Conservation (phyloP, 2,329 filamentous ascomycete genomes). For the Domatiomyces catenatus region DNA sequence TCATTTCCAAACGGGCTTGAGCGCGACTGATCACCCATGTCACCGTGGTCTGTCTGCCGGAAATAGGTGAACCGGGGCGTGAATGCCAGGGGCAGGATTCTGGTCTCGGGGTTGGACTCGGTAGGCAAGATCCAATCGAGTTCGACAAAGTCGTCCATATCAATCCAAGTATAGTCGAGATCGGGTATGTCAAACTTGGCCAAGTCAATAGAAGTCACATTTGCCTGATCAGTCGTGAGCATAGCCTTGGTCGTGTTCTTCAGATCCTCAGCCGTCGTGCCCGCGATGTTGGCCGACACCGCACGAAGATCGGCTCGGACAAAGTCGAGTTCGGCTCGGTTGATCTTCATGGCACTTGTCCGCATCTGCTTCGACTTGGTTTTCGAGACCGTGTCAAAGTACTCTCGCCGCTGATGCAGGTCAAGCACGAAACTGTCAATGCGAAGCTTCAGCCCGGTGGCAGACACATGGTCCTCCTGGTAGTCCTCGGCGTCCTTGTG, state of each 20-base stretch:
- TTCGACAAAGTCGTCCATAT: conserved; percentile 99
- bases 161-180: conserved; percentile 89
- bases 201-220: conserved; percentile 42
- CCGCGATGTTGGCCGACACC: conserved; percentile 76
- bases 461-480: conserved; percentile 61
- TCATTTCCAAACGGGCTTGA: conserved; percentile 87
- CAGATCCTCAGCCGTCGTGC: conserved; percentile 62
- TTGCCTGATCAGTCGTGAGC: conserved; percentile 40
- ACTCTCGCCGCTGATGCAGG: conserved; percentile 81
- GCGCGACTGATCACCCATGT: conserved; percentile 63
- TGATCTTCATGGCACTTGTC: conserved; percentile 88
- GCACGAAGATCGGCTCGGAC: conserved; percentile 83
- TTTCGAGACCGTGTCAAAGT: conserved; percentile 69
- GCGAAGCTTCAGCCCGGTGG: conserved; percentile 89
- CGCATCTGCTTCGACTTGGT: conserved; percentile 61
- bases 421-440: conserved; percentile 97
- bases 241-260: conserved; percentile 50
- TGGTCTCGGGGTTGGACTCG: conserved; percentile 79
- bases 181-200: conserved; percentile 92
- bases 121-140: conserved; percentile 89
- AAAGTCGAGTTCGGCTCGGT: conserved; percentile 83
- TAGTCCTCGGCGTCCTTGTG: conserved; percentile 91
- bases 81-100: conserved; percentile 81
- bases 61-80: conserved; percentile 96
- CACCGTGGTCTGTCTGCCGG: conserved; percentile 82